These are phyloP conservation scores for Cichorium intybus DNA, from an alignment of 140 eudicot species.

Conservation along the genomic window DNA sequence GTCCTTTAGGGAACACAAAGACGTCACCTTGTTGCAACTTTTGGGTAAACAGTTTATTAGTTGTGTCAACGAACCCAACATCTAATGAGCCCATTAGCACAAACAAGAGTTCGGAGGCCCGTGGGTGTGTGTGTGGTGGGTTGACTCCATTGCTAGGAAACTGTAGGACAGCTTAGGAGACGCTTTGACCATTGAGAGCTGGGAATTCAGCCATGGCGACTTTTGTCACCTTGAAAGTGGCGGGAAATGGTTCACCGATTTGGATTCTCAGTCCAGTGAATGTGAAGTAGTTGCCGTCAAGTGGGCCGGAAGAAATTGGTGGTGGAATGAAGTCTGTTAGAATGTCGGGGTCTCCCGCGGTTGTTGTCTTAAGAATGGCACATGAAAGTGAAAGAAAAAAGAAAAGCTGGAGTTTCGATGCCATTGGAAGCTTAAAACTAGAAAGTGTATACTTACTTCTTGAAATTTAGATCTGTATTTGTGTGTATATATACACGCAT, in stretches of 20 bases:
- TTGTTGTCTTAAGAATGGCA: slow-evolving; percentile 9
- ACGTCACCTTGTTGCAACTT: slow-evolving; percentile 35
- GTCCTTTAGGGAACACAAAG: slow-evolving; percentile 40
- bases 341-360: slow-evolving; percentile 41
- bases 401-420: slow-evolving; percentile 11
- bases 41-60: slow-evolving; percentile 30
- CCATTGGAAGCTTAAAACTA: background rate
- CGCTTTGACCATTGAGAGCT: slow-evolving; percentile 32
- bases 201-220: slow-evolving; percentile 37
- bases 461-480: background rate
- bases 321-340: slow-evolving; percentile 38
- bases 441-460: background rate
- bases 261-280: slow-evolving; percentile 34
- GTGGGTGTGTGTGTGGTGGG: slow-evolving; percentile 49
- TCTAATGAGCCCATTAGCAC: slow-evolving; percentile 26
- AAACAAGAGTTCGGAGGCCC: slow-evolving; percentile 43
- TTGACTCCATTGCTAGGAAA: slow-evolving; percentile 34
- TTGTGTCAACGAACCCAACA: slow-evolving; percentile 42
- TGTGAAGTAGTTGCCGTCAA: slow-evolving; percentile 28
- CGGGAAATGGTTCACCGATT: slow-evolving; percentile 21
- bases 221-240: slow-evolving; percentile 29
- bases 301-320: background rate
- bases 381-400: slow-evolving; percentile 14
- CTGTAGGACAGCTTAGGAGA: slow-evolving; percentile 24
- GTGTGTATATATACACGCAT: background rate